Conservation (phyloP, 495 filamentous ascomycete genomes). For the Melanomma pulvis-pyrius region DNA sequence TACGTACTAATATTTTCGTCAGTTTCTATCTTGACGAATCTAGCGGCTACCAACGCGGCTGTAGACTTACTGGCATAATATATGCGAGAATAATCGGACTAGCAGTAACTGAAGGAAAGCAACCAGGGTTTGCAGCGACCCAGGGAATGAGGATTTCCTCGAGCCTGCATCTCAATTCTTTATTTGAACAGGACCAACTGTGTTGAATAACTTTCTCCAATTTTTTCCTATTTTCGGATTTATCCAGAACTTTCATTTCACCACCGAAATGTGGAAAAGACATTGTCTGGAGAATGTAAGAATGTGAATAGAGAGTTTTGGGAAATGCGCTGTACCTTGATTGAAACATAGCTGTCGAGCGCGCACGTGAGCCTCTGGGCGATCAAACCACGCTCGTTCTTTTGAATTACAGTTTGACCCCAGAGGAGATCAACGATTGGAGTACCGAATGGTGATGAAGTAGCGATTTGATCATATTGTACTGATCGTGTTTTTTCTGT, state of each 20-base stretch:
- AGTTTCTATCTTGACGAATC: not conserved
- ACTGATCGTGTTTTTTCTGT: not conserved
- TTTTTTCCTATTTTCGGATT: not conserved
- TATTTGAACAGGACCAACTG: not conserved
- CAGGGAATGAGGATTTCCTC: not conserved
- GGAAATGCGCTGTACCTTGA: not conserved
- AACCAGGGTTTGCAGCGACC: not conserved
- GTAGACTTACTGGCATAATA: not conserved
- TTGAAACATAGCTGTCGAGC: not conserved
- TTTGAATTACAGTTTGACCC: not conserved
- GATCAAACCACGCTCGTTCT: not conserved
- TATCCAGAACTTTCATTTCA: not conserved
- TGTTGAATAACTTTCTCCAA: not conserved
- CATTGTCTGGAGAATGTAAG: not conserved
- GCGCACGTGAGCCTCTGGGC: not conserved
- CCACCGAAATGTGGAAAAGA: not conserved
- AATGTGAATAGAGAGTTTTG: not conserved
- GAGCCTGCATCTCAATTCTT: not conserved
- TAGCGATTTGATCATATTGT: not conserved
- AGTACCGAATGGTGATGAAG: not conserved
- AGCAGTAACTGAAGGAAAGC: constrained; percentile 7
- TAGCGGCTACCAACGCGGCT: not conserved
- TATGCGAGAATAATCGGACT: constrained; percentile 4
- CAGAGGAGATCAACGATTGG: constrained; percentile 20
- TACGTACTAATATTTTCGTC: not conserved